Base-by-base conservation (phyloP, 768 basidiomycete genomes). In the Tulasnella calospora region DNA sequence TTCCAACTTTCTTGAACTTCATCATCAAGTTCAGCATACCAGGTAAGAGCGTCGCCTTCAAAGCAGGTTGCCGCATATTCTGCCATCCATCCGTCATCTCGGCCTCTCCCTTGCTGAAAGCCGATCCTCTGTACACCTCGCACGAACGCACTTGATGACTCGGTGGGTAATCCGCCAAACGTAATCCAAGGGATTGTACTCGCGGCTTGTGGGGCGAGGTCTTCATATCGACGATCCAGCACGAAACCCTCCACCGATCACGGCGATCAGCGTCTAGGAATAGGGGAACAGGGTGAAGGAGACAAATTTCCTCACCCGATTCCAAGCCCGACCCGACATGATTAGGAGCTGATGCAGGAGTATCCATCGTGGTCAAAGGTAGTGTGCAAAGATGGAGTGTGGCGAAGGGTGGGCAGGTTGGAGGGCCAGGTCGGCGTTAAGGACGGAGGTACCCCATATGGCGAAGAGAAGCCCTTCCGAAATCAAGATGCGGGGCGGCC, bases 31-130 rank as follows among this genome's bases (percentile, higher is more conserved):
- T 46, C 23, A 8, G 33, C 0, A 35, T 75, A 75, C 74, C 74
- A 75, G 0, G 4, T 27, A 21, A 75, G 74, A 5, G 74, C 74
- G 6, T 75, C 74, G 8, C 36, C 44, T 10, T 46, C 41, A 21
- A 75, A 75, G 74, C 74, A 75, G 27, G 41, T 30, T 27, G 74
- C 47, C 33, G 74, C 74, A 36, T 75, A 75, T 15, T 46, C 41
- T 1, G 74, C 74, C 19, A 47, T 47, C 74, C 74, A 75, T 30
- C 23, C 41, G 23, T 55, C 51, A 23, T 75, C 41, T n/a, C 36
- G 13, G 1, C 12, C n/a, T 13, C 36, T 35, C 12, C 36, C n/a
- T 46, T 72, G 30, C 23, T 27, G n/a, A 27, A 72, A 36, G 5
- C 30, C 71, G 12, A 72, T 21, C 38, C 71, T 72, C 30, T 72